Conservation (phyloP, 306 rosid species). For the Luffa acutangula region DNA sequence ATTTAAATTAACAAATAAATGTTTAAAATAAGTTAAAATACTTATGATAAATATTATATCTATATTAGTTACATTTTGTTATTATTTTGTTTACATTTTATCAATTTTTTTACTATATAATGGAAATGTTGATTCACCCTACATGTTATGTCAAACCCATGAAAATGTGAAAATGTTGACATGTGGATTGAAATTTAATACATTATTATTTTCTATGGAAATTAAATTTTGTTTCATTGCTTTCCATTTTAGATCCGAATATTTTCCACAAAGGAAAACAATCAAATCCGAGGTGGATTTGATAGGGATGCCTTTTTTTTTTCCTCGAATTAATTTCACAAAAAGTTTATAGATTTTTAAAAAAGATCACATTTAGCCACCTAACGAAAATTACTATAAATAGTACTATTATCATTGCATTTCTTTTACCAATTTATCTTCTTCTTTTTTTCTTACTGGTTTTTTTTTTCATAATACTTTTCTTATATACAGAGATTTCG, state of each 20-base stretch:
- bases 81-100: too few species aligned
- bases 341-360: not conserved
- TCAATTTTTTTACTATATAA: too few species aligned
- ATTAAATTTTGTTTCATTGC: not conserved
- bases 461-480: not conserved
- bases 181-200: too few species aligned
- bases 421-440: not conserved
- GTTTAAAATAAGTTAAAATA: too few species aligned
- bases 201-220: not conserved
- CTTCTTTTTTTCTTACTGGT: not conserved
- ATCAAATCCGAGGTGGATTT: not conserved
- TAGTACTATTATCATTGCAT: not conserved
- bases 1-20: too few species aligned
- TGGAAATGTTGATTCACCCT: too few species aligned
- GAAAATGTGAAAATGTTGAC: too few species aligned
- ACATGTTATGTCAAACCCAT: too few species aligned
- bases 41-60: too few species aligned
- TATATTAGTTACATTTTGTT: too few species aligned
- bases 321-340: not conserved
- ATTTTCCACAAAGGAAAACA: not conserved
- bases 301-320: not conserved
- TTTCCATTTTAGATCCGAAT: not conserved
- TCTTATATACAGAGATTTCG: not conserved
- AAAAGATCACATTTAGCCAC: not conserved
- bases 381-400: not conserved